phyloP scores from a whole-genome alignment of 768 basidiomycete genomes.

The Mycena galopus region DNA sequence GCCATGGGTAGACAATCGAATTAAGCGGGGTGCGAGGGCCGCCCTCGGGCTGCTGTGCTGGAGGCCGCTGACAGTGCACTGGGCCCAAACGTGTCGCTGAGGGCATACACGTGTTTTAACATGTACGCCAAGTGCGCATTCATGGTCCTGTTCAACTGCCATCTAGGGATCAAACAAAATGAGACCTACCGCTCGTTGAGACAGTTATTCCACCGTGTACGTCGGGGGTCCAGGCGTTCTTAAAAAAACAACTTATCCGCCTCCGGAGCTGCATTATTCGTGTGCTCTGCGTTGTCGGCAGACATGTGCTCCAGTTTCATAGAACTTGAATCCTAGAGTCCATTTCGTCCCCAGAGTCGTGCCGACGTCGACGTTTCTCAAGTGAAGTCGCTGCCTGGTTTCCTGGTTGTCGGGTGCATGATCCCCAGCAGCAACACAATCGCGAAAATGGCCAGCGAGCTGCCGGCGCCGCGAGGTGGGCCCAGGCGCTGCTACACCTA shows the following conservation, averaged over 20 bases:
- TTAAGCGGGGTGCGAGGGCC: constrained; percentile 54
- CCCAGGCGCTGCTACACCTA: too few species aligned
- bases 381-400: too few species aligned
- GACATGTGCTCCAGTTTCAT: too few species aligned
- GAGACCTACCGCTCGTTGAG: constrained; percentile 65
- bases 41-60: background rate
- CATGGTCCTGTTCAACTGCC: constrained; percentile 54
- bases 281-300: too few species aligned
- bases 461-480: constrained; percentile 19
- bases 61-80: constrained; percentile 58
- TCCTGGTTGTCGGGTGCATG: constrained; percentile 19
- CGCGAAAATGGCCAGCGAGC: background rate
- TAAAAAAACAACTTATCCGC: too few species aligned
- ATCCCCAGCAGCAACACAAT: constrained; percentile 1
- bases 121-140: constrained; percentile 62
- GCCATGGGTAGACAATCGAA: constrained; percentile 57
- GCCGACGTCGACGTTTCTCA: too few species aligned
- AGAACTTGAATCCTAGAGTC: too few species aligned
- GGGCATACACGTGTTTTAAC: constrained; percentile 64
- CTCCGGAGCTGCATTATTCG: too few species aligned
- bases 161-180: background rate
- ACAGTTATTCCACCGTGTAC: constrained; percentile 66
- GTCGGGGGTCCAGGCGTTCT: constrained; percentile 48
- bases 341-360: too few species aligned
- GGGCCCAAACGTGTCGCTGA: constrained; percentile 58